Evolutionary conservation across 2,329 filamentous ascomycete species (phyloP).

Genomic region (Claviceps purpurea): DNA sequence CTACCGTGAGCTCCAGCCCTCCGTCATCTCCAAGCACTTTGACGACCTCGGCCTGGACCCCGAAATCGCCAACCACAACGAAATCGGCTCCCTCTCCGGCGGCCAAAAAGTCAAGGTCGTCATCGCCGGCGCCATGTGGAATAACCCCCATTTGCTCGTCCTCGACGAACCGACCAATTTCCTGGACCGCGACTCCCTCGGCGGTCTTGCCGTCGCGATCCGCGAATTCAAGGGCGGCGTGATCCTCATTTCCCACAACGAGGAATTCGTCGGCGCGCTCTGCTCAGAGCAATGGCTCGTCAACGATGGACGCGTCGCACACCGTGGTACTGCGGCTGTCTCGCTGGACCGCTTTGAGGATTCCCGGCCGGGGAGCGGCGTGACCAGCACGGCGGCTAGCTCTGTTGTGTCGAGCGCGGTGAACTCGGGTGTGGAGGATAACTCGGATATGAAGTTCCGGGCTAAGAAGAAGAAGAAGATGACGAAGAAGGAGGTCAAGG

Average conservation of each 20-base stretch:
- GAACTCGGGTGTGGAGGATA: slow-evolving; percentile 56
- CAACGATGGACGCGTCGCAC: slow-evolving; percentile 70
- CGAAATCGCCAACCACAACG: slow-evolving; percentile 97
- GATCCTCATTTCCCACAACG: slow-evolving; percentile 98
- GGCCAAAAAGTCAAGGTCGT: slow-evolving; percentile 99
- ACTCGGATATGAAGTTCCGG: slow-evolving; percentile 71
- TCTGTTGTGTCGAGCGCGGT: slow-evolving; percentile 46
- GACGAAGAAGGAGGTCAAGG: slow-evolving; percentile 93
- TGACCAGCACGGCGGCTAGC: slow-evolving; percentile 42
- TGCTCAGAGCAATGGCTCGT: slow-evolving; percentile 97
- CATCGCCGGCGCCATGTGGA: slow-evolving; percentile 92
- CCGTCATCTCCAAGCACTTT: slow-evolving; percentile 94
- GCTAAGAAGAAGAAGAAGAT: slow-evolving; percentile 95
- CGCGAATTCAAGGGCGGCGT: slow-evolving; percentile 97
- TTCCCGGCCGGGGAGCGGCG: slow-evolving; percentile 45
- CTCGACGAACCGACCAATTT: slow-evolving; percentile 99
- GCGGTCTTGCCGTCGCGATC: slow-evolving; percentile 92
- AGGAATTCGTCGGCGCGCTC: slow-evolving; percentile 92
- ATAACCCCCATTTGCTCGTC: slow-evolving; percentile 94
- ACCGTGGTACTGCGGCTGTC: slow-evolving; percentile 65
- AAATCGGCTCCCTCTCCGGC: slow-evolving; percentile 89
- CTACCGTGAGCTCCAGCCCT: slow-evolving; percentile 84
- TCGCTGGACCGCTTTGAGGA: slow-evolving; percentile 81
- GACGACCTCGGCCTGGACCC: slow-evolving; percentile 92
- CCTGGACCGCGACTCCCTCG: slow-evolving; percentile 93